phyloP scores from a whole-genome alignment of 768 basidiomycete genomes.

The Lenzites betulinus region DNA sequence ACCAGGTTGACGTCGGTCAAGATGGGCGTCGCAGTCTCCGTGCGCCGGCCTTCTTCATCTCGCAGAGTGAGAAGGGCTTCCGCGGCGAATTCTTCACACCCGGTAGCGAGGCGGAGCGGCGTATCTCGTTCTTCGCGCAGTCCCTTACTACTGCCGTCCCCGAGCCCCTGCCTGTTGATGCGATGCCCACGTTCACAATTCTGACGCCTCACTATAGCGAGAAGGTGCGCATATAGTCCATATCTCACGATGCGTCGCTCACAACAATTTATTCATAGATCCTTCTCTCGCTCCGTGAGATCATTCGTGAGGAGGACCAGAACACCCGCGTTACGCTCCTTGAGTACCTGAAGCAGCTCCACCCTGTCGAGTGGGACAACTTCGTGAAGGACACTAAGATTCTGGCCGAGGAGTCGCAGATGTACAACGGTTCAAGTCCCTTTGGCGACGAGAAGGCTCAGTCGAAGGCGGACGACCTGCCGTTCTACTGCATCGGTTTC shows the following conservation, averaged over 20 bases:
- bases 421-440: slow-evolving; percentile 77
- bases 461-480: slow-evolving; percentile 87
- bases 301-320: slow-evolving; percentile 98
- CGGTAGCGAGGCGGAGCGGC: slow-evolving; percentile 93
- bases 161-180: slow-evolving; percentile 91
- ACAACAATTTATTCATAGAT: slow-evolving; percentile 53
- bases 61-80: slow-evolving; percentile 85
- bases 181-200: slow-evolving; percentile 99
- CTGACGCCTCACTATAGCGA: slow-evolving; percentile 98
- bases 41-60: slow-evolving; percentile 97
- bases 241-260: background rate
- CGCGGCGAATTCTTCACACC: slow-evolving; percentile 91
- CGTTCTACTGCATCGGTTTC: slow-evolving; percentile 99
- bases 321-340: slow-evolving; percentile 95
- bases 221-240: slow-evolving; percentile 56
- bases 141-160: slow-evolving; percentile 95
- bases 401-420: slow-evolving; percentile 90
- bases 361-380: slow-evolving; percentile 98
- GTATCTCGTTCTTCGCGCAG: slow-evolving; percentile 99
- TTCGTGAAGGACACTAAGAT: slow-evolving; percentile 99
- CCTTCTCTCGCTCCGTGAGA: slow-evolving; percentile 92
- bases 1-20: slow-evolving; percentile 84
- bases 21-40: slow-evolving; percentile 90
- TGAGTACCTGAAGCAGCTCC: slow-evolving; percentile 97
- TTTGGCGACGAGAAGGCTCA: slow-evolving; percentile 82